Base-by-base conservation (phyloP, 2,329 filamentous ascomycete genomes). In the Penicillium glabrum region DNA sequence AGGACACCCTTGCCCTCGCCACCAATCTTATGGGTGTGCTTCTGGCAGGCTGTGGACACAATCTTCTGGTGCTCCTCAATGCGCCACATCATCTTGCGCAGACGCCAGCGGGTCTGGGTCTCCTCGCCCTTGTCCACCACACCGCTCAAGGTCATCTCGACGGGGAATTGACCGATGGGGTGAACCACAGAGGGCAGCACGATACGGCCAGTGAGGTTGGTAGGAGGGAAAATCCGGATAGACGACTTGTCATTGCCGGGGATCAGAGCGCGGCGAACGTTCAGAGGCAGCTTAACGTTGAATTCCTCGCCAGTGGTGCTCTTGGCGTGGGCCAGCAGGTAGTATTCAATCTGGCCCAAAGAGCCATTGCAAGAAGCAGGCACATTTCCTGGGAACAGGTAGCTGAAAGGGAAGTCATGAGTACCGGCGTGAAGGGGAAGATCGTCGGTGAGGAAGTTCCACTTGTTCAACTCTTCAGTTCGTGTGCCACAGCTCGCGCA, bases 221-320 rank as follows among this genome's bases (percentile, higher is more conserved):
- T 99, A 0, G 95, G 93, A 47, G 93, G 95, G 77, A 99, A 99
- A 69, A 98, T 90, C 69, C 93, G 91, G 61, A 96, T 87, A 16
- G 90, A 96, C 76, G 93, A 88, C 76, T 96, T 93, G 59, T 96
- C 91, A 52, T 84, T 82, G 48, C 91, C 89, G 3, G 90, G 86
- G 52, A 89, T 82, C 26, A 98, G 85, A 33, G 92, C 89, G 60
- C 93, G 90, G 77, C 88, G 88, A 64, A 98, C 83, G 54, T 87
- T 81, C 45, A 98, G 80, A 10, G 83, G 83, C 67, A 86, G 85
- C 60, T 85, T 83, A 67, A 91, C 84, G 64, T 82, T 85, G 69
- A 90, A 82, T 57, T 82, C 82, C 63, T 86, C 85, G 58, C 82
- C 83, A 51, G 82, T 83, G 35, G 86, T 79, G 11, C 83, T 82